Evolutionary conservation across 2,329 filamentous ascomycete species (phyloP).

Genomic region (Pseudocercospora macadamiae): DNA sequence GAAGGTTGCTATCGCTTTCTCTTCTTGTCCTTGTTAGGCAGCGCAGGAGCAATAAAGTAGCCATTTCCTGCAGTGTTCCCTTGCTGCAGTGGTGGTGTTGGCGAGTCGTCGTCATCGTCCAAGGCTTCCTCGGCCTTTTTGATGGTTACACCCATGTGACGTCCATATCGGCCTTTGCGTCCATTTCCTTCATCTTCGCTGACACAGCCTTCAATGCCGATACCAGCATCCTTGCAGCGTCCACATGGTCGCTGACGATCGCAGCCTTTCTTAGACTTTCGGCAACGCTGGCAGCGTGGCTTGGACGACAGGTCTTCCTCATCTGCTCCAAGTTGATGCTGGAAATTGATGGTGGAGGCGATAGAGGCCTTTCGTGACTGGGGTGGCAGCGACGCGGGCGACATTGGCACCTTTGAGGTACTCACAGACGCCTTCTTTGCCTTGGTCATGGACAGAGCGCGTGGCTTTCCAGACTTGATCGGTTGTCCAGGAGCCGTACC

Average conservation of each 20-base stretch:
- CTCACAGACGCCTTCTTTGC: constrained; percentile 47
- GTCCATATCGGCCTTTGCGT: constrained; percentile 86
- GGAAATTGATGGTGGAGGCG: constrained; percentile 62
- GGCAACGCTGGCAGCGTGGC: constrained; percentile 94
- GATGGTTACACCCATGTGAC: constrained; percentile 69
- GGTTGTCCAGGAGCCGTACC: constrained; percentile 8
- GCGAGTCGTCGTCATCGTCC: constrained; percentile 18
- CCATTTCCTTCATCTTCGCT: constrained; percentile 98
- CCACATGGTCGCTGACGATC: constrained; percentile 95
- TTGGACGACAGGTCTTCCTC: constrained; percentile 94
- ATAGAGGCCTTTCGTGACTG: constrained; percentile 74
- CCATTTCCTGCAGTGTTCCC: constrained; percentile 33
- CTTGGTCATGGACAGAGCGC: constrained; percentile 54
- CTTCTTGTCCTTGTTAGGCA: constrained; percentile 68
- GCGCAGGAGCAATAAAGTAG: constrained; percentile 39
- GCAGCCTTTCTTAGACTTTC: constrained; percentile 99
- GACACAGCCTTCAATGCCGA: constrained; percentile 89
- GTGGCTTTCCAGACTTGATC: constrained; percentile 45
- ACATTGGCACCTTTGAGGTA: constrained; percentile 50
- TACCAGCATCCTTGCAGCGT: constrained; percentile 92
- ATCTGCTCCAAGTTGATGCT: constrained; percentile 63
- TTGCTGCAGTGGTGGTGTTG: constrained; percentile 32
- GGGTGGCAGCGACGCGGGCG: constrained; percentile 66
- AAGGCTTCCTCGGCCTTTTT: constrained; percentile 53
- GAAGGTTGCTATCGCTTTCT: constrained; percentile 25